A percentile compares a stretch with the other conserved stretches of the same genome.
Conservation (phyloP, 331 rosid species). For the Prunus yedoensis region DNA sequence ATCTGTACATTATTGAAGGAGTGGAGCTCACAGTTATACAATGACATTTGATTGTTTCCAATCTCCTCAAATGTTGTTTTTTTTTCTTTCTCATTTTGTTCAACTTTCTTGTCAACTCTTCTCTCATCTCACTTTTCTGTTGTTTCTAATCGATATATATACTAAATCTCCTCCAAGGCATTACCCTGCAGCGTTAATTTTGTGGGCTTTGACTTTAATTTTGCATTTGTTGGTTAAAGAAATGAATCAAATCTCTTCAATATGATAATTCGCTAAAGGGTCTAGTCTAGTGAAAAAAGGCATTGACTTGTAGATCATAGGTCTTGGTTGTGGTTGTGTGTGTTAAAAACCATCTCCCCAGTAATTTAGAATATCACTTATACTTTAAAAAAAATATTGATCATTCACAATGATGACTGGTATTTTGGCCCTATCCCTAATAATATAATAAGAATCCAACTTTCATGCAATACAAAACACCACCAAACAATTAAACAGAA, state of each 20-base stretch:
- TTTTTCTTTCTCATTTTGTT: neutral
- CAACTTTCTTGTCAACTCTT: too few relatives aligned
- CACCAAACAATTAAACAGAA: neutral
- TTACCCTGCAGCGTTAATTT: neutral
- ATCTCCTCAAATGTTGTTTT: neutral
- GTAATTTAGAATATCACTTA: too few relatives aligned
- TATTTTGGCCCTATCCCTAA: constrained; percentile 4
- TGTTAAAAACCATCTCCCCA: too few relatives aligned
- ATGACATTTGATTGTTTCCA: neutral
- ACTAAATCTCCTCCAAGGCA: neutral
- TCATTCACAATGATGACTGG: constrained; percentile 1
- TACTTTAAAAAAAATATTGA: neutral
- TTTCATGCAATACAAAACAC: constrained; percentile 10
- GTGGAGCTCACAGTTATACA: neutral
- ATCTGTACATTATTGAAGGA: constrained; percentile 2
- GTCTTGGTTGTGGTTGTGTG: too few relatives aligned
- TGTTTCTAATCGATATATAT: neutral
- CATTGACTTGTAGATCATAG: too few relatives aligned
- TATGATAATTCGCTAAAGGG: too few relatives aligned
- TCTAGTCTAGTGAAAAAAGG: too few relatives aligned
- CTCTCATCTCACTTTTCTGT: neutral
- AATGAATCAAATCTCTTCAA: constrained; percentile 5
- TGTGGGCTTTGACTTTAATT: neutral
- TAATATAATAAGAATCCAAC: neutral
- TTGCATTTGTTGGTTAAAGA: neutral